These are phyloP conservation scores for Aspergillus spinulosporus DNA, from an alignment of 2,329 filamentous ascomycete species.

Conservation along the genomic window DNA sequence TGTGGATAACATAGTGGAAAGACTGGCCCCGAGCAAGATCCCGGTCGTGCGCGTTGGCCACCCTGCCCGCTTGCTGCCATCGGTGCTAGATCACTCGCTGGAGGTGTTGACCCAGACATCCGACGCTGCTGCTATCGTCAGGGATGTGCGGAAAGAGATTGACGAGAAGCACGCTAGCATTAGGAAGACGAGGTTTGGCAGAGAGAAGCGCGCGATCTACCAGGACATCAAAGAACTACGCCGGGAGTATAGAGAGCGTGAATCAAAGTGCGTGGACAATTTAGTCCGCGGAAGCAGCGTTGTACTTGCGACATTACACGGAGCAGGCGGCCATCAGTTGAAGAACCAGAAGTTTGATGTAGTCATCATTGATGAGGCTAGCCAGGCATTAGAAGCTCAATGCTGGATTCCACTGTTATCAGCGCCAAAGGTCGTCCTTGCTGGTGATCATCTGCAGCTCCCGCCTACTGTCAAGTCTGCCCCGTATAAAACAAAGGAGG, in stretches of 20 bases:
- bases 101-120: slow-evolving; percentile 89
- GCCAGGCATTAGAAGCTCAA: slow-evolving; percentile 91
- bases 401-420: slow-evolving; percentile 90
- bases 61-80: slow-evolving; percentile 83
- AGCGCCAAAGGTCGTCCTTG: slow-evolving; percentile 80
- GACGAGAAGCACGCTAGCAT: slow-evolving; percentile 87
- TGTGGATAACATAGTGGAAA: slow-evolving; percentile 96
- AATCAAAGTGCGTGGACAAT: slow-evolving; percentile 75
- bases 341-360: slow-evolving; percentile 82
- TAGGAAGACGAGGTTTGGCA: slow-evolving; percentile 78
- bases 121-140: slow-evolving; percentile 83
- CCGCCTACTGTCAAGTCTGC: slow-evolving; percentile 90
- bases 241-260: slow-evolving; percentile 83
- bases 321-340: slow-evolving; percentile 81
- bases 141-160: slow-evolving; percentile 88
- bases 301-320: slow-evolving; percentile 88
- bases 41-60: slow-evolving; percentile 89
- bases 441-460: slow-evolving; percentile 90
- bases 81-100: slow-evolving; percentile 83
- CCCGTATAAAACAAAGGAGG: slow-evolving; percentile 47
- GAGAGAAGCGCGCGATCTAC: slow-evolving; percentile 80
- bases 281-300: slow-evolving; percentile 78
- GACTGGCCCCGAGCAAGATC: slow-evolving; percentile 78
- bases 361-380: slow-evolving; percentile 93
- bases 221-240: slow-evolving; percentile 79